phyloP scores from a whole-genome alignment of 2,329 filamentous ascomycete genomes.

The Colletotrichum liaoningense region DNA sequence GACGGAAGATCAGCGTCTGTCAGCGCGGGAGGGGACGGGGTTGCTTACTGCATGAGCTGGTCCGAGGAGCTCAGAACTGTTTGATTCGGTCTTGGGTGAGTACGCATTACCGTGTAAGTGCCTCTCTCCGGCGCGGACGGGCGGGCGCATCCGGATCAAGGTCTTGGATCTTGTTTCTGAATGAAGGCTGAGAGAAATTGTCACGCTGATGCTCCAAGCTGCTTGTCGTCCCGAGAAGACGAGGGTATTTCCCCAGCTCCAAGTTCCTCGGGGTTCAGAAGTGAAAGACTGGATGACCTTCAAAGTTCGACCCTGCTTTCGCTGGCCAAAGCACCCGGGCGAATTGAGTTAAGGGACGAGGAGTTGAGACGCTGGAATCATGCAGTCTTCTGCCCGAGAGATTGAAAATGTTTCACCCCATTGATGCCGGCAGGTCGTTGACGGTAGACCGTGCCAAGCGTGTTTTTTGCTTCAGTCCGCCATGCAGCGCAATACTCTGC shows the following conservation, averaged over 20 bases:
- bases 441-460: background rate
- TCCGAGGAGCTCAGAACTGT: no score
- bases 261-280: no score
- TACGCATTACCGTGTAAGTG: background rate
- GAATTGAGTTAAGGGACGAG: background rate
- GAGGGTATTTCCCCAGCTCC: no score
- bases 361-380: background rate
- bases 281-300: background rate
- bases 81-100: no score
- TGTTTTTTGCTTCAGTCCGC: background rate
- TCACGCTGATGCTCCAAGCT: no score
- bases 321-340: background rate
- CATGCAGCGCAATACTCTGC: background rate
- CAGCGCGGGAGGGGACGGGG: slow-evolving; percentile 1
- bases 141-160: background rate
- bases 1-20: slow-evolving; percentile 1
- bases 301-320: background rate
- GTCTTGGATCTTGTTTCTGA: no score
- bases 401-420: background rate
- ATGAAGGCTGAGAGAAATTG: background rate
- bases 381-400: background rate
- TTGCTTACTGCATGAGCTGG: slow-evolving; percentile 19
- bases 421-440: background rate
- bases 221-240: no score
- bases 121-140: background rate